Evolutionary conservation across 331 rosid species (phyloP), one percentile per base, ranked within the genome.

Genomic region (Phaseolus coccineus): DNA sequence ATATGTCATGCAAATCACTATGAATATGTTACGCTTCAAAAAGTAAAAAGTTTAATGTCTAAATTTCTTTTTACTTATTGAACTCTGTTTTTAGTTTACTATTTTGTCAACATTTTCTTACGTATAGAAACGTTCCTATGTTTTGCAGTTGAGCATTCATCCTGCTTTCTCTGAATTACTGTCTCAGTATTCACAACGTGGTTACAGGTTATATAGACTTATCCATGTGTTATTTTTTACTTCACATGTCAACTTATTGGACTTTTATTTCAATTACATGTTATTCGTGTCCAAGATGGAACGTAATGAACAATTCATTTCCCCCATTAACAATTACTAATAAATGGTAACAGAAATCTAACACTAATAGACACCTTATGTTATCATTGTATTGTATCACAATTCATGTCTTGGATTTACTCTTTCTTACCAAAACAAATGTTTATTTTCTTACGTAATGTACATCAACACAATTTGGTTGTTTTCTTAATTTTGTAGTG

Each of bases 91-190:
- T 47, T 30, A 55, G 33, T 61, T 52, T 46, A 71, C 77, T 79
- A 59, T 71, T 77, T 37, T 40, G 59, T 59, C 70, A 52, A 39
- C 42, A 33, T 71, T 73, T 77, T 77, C 76, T 84, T 59, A 84
- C 56, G 7, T 19, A 33, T 69, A 30, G 11, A 57, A 56, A 42
- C 24, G 69, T 85, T 80, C 80, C 72, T 73, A 6, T 78, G 62
- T 69, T 19, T 85, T 87, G 89, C 93, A 95, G 99, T 84, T 95
- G 82, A 88, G 88, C 83, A 75, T 71, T 86, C 94, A 86, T 77
- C 96, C 97, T 65, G 96, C 99, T 51, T 95, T 95, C 85, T 80
- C 85, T 74, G 96, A 91, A 81, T 83, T 95, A 87, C 67, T 84
- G 10, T 84, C 89, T 50, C 92, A 91, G 75, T 90, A 93, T 83